phyloP scores from a whole-genome alignment of 2,329 filamentous ascomycete species.

The Sclerotinia borealis region DNA sequence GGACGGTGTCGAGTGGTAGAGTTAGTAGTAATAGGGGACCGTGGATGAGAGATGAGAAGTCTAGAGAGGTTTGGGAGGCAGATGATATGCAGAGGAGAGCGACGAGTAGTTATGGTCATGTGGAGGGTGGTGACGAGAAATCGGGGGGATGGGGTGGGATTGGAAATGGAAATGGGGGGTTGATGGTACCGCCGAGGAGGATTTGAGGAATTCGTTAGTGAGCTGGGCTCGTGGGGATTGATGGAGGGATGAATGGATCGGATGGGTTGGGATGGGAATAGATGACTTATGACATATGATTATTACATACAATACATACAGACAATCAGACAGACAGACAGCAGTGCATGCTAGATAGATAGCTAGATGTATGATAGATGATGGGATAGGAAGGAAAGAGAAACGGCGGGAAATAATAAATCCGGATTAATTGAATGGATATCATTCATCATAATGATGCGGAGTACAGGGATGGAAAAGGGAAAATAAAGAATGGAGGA shows the following conservation, averaged over 20 bases:
- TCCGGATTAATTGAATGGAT: too few relatives aligned
- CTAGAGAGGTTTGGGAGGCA: not conserved
- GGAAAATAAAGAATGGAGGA: too few relatives aligned
- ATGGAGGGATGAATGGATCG: too few relatives aligned
- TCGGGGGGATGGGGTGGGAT: not conserved
- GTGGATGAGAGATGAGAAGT: not conserved
- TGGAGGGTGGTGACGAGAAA: not conserved
- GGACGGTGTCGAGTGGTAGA: not conserved
- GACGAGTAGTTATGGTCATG: not conserved
- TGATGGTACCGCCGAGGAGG: not conserved
- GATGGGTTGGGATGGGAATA: not conserved
- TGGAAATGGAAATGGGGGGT: too few relatives aligned
- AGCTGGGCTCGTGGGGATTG: too few relatives aligned
- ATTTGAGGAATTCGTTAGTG: too few relatives aligned
- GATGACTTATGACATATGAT: not conserved
- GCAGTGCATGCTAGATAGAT: not conserved
- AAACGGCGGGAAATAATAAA: too few relatives aligned
- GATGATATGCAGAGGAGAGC: not conserved
- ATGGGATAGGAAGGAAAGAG: too few relatives aligned
- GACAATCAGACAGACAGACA: too few relatives aligned
- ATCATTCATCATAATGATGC: too few relatives aligned
- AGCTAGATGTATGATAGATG: too few relatives aligned
- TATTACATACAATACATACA: not conserved
- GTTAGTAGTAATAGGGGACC: not conserved
- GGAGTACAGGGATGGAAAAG: too few relatives aligned